Conservation (phyloP, 805 yeast genomes). For the Phaffomyces antillensis region DNA sequence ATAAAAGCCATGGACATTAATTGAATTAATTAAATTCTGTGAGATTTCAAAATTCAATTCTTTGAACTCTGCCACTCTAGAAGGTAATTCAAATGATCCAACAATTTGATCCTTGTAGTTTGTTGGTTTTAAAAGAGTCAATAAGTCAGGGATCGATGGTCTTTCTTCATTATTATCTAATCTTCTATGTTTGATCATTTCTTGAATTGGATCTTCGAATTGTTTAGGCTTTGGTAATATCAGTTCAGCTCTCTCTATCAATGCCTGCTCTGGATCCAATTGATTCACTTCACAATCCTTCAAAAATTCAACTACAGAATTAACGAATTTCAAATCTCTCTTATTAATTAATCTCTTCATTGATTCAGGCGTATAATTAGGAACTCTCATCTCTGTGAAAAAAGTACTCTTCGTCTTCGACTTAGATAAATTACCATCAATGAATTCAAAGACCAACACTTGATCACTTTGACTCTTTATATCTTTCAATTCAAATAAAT, state of each 20-base stretch:
- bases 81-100: slow-evolving; percentile 38
- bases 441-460: slow-evolving; percentile 66
- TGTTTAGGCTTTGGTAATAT: slow-evolving; percentile 43
- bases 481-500: slow-evolving; percentile 41
- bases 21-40: slow-evolving; percentile 44
- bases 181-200: slow-evolving; percentile 35
- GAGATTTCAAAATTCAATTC: slow-evolving; percentile 39
- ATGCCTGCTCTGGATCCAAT: slow-evolving; percentile 34
- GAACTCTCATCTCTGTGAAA: slow-evolving; percentile 39
- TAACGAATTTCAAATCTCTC: slow-evolving; percentile 46
- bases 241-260: slow-evolving; percentile 30
- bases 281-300: slow-evolving; percentile 22
- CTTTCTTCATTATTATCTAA: slow-evolving; percentile 24
- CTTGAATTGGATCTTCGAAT: slow-evolving; percentile 56
- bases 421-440: slow-evolving; percentile 53
- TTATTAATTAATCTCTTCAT: slow-evolving; percentile 53
- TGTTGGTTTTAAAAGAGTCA: slow-evolving; percentile 42
- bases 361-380: slow-evolving; percentile 46
- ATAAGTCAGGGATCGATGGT: slow-evolving; percentile 41
- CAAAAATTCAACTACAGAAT: slow-evolving; percentile 32
- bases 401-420: slow-evolving; percentile 39
- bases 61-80: slow-evolving; percentile 39
- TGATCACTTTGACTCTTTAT: slow-evolving; percentile 34
- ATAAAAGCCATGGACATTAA: slow-evolving; percentile 50
- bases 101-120: slow-evolving; percentile 61